Evolutionary conservation across 371 early-diverging fungal species (phyloP), one percentile per base, ranked within the genome.

Genomic region (Mucor plumbeus): DNA sequence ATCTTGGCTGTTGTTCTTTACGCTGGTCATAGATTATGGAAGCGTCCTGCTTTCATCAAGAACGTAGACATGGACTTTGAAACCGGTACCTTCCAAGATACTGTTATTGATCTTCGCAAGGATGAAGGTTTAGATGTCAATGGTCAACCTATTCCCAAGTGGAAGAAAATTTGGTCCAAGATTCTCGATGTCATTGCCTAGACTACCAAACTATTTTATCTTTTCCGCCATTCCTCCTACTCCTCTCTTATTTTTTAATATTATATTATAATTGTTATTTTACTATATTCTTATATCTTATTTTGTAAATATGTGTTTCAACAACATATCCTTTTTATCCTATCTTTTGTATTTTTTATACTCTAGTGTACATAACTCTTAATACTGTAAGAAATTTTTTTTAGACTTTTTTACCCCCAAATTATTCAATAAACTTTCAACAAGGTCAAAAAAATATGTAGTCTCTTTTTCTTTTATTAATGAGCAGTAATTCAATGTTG

Each of bases 1-100:
- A 81, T 85, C 19, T 73, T 89, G 60, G 85, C 86, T 65, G 38
- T 87, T 13, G 65, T 76, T 0, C 77, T 88, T 31, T 90, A 85
- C 35, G 43, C 82, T 26, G 80, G 78, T 7, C 86, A 89, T 71
- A 90, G 88, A 70, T 10, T 86, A 1, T 59, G 69, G 56, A 66
- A 65, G 39, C 77, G 81, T 8, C 76, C 73, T 48, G 59, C 69
- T 3, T 76, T 81, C 70, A 65, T 79, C 61, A 80, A 83, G 65
- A 41, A 35, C 7, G 21, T 11, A 4, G 83, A 83, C 5, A 83
- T 83, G 81, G 83, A 83, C 63, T 83, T 83, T 69, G 81, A 74
- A n/a, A 77, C 75, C 11, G 83, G 83, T 48, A 77, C 79, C 2
- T 21, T 76, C 19, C 57, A 70, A 50, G 59, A 66, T 33, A 39